These are phyloP conservation scores for Polytolypa hystricis DNA, from an alignment of 2,329 filamentous ascomycete species.

Conservation along the genomic window DNA sequence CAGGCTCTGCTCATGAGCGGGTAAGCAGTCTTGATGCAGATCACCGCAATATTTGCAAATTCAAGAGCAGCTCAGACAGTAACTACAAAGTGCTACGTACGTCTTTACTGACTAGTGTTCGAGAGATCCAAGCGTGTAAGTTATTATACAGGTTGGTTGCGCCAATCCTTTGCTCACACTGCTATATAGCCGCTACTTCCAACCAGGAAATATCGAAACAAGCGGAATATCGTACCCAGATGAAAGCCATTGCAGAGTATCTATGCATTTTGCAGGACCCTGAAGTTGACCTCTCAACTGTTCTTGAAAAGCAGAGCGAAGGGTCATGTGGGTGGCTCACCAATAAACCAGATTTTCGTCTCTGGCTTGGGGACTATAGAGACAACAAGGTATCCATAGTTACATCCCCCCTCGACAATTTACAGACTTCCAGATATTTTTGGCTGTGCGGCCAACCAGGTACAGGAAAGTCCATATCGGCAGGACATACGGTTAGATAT, in stretches of 20 bases:
- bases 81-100: slow-evolving; percentile 28
- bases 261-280: slow-evolving; percentile 14
- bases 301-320: slow-evolving; percentile 14
- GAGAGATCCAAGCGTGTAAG: neutral
- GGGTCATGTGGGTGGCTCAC: slow-evolving; percentile 24
- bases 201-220: too few species aligned
- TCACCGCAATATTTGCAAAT: slow-evolving; percentile 36
- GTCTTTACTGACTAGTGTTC: slow-evolving; percentile 18
- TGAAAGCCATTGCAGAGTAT: slow-evolving; percentile 10
- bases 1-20: slow-evolving; percentile 21
- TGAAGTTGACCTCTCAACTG: slow-evolving; percentile 17
- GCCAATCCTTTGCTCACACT: too few species aligned
- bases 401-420: neutral
- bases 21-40: slow-evolving; percentile 27
- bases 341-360: slow-evolving; percentile 16
- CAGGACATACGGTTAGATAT: slow-evolving; percentile 16
- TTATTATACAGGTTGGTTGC: too few species aligned
- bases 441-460: slow-evolving; percentile 21
- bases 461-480: slow-evolving; percentile 18
- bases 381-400: slow-evolving; percentile 4
- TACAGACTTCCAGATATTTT: slow-evolving; percentile 2
- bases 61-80: slow-evolving; percentile 22
- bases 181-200: too few species aligned
- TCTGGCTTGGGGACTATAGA: slow-evolving; percentile 15
- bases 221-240: too few species aligned